Conservation (phyloP, 1,139 yeast genomes). For the Lodderomyces pseudojiufengensis region DNA sequence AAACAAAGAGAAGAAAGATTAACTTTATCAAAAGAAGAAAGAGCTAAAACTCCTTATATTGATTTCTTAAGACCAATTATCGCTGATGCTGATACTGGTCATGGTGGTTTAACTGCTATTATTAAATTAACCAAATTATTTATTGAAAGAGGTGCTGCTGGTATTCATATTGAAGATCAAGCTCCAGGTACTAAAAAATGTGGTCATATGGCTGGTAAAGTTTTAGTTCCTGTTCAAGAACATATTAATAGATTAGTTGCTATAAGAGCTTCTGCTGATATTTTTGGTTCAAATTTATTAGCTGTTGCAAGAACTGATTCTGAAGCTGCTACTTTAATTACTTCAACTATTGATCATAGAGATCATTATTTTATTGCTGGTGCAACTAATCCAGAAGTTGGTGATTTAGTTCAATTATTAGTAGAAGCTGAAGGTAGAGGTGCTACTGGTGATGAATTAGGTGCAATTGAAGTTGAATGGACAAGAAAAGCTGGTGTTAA, state of each 20-base stretch:
- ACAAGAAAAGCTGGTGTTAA: constrained; percentile 76
- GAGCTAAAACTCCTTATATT: constrained; percentile 59
- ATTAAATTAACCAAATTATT: constrained; percentile 94
- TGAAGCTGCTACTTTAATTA: constrained; percentile 92
- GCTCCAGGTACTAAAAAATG: constrained; percentile 99
- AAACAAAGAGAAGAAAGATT: constrained; percentile 89
- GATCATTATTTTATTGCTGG: constrained; percentile 94
- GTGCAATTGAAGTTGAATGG: constrained; percentile 81
- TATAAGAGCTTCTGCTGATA: constrained; percentile 93
- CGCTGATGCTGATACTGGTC: constrained; percentile 99
- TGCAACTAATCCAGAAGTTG: constrained; percentile 77
- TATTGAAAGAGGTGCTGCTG: constrained; percentile 98
- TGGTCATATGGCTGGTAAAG: constrained; percentile 99
- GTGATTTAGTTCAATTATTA: constrained; percentile 75
- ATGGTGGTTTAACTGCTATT: constrained; percentile 96
- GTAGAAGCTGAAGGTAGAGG: constrained; percentile 78
- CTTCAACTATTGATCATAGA: constrained; percentile 90
- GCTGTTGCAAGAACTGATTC: constrained; percentile 95
- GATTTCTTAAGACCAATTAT: constrained; percentile 93
- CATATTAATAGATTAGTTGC: constrained; percentile 93
- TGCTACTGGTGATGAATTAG: constrained; percentile 65
- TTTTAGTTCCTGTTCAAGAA: constrained; percentile 94
- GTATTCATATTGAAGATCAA: constrained; percentile 97
- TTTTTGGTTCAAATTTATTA: constrained; percentile 80
- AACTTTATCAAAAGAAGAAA: constrained; percentile 52